Evolutionary conservation across 2,329 filamentous ascomycete genomes (phyloP).

Genomic region (Ophiostoma ulmi): DNA sequence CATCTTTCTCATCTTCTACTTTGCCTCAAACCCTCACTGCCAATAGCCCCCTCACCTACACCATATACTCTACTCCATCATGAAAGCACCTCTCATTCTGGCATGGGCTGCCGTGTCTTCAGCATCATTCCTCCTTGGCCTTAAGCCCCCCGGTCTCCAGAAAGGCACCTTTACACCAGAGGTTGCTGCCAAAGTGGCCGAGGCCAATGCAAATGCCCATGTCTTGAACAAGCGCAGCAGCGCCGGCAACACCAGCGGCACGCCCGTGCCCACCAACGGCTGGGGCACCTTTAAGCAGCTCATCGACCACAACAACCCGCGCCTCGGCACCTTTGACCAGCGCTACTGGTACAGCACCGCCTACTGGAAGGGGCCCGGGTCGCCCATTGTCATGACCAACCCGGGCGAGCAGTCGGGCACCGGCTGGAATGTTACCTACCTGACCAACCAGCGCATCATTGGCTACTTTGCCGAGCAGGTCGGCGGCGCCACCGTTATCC

Average conservation of each 20-base stretch:
- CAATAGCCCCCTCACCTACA: too few relatives aligned
- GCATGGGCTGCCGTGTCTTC: background rate
- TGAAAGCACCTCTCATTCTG: background rate
- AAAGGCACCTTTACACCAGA: slow-evolving; percentile 17
- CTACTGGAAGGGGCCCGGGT: slow-evolving; percentile 39
- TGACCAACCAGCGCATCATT: slow-evolving; percentile 51
- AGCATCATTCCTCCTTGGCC: background rate
- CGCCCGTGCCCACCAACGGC: slow-evolving; percentile 19
- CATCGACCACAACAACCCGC: slow-evolving; percentile 40
- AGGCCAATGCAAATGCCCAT: slow-evolving; percentile 12
- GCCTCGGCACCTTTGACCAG: slow-evolving; percentile 40
- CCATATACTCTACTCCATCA: background rate
- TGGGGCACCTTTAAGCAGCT: slow-evolving; percentile 38
- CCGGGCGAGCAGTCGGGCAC: slow-evolving; percentile 35
- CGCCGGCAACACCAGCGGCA: too few relatives aligned
- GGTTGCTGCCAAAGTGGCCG: slow-evolving; percentile 16
- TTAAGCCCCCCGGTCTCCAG: slow-evolving; percentile 11
- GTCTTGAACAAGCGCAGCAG: background rate
- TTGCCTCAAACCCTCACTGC: too few relatives aligned
- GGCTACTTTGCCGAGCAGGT: slow-evolving; percentile 39
- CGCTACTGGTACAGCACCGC: slow-evolving; percentile 40
- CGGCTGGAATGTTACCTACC: slow-evolving; percentile 24
- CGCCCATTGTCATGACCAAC: slow-evolving; percentile 38
- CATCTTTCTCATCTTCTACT: background rate
- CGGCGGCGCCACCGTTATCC: slow-evolving; percentile 38